phyloP scores from a whole-genome alignment of 2,329 filamentous ascomycete species.

The Geosmithia flava region DNA sequence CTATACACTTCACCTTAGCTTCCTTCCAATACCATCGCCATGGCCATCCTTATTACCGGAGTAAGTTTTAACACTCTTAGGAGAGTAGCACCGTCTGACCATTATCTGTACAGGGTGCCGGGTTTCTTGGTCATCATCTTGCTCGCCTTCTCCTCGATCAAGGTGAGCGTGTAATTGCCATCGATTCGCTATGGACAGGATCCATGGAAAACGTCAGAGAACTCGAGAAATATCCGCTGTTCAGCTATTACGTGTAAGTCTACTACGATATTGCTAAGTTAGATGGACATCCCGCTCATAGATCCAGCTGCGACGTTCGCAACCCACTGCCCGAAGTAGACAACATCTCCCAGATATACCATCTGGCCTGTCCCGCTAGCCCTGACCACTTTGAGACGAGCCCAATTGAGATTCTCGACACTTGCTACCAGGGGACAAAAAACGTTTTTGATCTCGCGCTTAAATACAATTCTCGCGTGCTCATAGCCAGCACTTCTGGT shows the following conservation, averaged over 20 bases:
- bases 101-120: slow-evolving; percentile 3
- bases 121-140: slow-evolving; percentile 6
- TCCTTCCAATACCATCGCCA: no score
- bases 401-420: slow-evolving; percentile 5
- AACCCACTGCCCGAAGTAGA: slow-evolving; percentile 2
- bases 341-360: slow-evolving; percentile 4
- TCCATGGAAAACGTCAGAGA: slow-evolving; percentile 2
- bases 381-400: slow-evolving; percentile 5
- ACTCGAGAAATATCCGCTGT: slow-evolving; percentile 1
- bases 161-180: slow-evolving; percentile 2
- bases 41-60: slow-evolving; percentile 3
- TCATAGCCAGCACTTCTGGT: slow-evolving; percentile 6
- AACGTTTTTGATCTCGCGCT: slow-evolving; percentile 5
- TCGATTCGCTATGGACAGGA: slow-evolving; percentile 7
- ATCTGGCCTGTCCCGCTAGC: slow-evolving; percentile 6
- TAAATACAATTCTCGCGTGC: slow-evolving; percentile 2
- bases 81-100: not conserved
- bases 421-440: slow-evolving; percentile 5
- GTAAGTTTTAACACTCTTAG: not conserved
- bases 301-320: slow-evolving; percentile 4
- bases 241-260: slow-evolving; percentile 2
- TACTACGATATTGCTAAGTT: no score
- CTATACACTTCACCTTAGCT: no score
- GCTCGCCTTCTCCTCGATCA: slow-evolving; percentile 3
- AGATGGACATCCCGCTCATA: no score